phyloP scores from a whole-genome alignment of 2,329 filamentous ascomycete species.

The Calonectria pauciramosa region DNA sequence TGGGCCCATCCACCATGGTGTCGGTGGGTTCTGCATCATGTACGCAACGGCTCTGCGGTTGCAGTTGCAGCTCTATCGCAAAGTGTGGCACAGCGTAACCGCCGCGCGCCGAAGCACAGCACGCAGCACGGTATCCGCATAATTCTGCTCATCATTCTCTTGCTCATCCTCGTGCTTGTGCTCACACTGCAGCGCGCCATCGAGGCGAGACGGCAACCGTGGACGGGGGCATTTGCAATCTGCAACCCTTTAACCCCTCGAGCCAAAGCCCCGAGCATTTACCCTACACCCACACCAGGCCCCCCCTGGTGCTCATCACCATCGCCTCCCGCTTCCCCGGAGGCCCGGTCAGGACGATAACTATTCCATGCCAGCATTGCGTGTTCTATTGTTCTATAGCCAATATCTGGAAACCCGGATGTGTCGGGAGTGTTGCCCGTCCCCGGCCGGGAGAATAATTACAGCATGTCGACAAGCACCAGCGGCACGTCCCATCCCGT shows the following conservation, averaged over 20 bases:
- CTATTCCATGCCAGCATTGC: conserved; percentile 13
- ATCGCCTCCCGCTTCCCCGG: conserved; percentile 17
- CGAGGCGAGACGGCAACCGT: background rate
- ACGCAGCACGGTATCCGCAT: background rate
- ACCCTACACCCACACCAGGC: conserved; percentile 33
- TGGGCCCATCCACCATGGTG: background rate
- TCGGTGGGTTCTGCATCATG: conserved; percentile 16
- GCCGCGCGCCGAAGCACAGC: background rate
- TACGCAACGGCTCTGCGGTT: conserved; percentile 25
- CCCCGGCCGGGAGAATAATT: background rate
- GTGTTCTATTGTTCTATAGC: background rate
- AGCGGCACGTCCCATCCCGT: conserved; percentile 43
- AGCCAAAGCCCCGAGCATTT: conserved; percentile 15
- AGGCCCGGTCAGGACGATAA: conserved; percentile 14
- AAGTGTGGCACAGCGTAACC: conserved; percentile 8
- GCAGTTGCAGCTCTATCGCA: background rate
- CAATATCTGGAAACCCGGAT: background rate
- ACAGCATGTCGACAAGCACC: conserved; percentile 7
- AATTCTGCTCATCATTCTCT: conserved; percentile 14
- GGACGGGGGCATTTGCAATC: conserved; percentile 16
- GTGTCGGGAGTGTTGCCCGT: background rate
- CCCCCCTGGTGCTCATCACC: conserved; percentile 1
- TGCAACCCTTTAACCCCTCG: conserved; percentile 28
- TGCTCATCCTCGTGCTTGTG: background rate
- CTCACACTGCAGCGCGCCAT: conserved; percentile 24